phyloP scores from a whole-genome alignment of 1,139 yeast genomes.

The Spathaspora sp. region DNA sequence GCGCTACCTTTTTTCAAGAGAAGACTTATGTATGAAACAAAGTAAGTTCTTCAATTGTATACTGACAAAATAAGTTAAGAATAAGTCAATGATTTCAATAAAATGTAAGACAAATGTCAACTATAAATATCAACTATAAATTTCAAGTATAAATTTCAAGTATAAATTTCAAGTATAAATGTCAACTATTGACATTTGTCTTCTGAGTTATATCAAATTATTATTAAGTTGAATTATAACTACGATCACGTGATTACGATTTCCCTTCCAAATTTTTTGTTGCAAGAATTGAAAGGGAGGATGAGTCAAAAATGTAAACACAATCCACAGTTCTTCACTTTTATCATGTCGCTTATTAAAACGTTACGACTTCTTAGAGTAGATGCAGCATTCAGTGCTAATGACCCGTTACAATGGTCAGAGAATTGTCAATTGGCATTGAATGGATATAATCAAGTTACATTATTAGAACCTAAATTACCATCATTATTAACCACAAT shows the following conservation, averaged over 20 bases:
- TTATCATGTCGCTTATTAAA: constrained; percentile 17
- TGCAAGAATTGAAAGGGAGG: not conserved
- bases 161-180: no score
- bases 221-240: no score
- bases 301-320: not conserved
- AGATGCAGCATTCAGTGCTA: constrained; percentile 20
- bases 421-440: constrained; percentile 39
- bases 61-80: no score
- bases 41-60: no score
- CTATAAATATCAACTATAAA: no score
- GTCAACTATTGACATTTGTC: no score
- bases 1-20: not conserved
- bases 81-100: no score
- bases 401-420: constrained; percentile 39
- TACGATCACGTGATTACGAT: not conserved
- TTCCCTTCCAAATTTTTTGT: not conserved
- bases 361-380: constrained; percentile 23
- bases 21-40: no score
- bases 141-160: no score
- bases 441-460: constrained; percentile 33
- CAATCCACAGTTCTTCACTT: not conserved
- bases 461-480: constrained; percentile 39
- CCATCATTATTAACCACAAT: constrained; percentile 38
- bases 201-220: no score
- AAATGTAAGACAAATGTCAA: no score